Evolutionary conservation across 148 eudicot genomes (phyloP).

Genomic region (Gaultheria prostrata): DNA sequence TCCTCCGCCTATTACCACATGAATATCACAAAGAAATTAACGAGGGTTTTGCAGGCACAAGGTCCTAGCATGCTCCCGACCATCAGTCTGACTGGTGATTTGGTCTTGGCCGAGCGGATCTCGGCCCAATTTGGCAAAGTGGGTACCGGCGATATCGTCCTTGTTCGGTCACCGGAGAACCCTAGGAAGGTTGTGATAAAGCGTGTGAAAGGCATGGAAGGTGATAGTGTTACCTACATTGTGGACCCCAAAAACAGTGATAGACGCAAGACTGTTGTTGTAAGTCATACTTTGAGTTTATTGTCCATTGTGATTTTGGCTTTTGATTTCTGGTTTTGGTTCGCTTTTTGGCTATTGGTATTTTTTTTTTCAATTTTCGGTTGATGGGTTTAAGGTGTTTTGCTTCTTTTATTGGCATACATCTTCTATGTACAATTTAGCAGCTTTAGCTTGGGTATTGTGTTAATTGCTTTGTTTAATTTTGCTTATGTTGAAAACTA

Average conservation of each 20-base stretch:
- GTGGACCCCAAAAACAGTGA: constrained; percentile 38
- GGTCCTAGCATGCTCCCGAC: constrained; percentile 96
- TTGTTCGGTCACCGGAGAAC: constrained; percentile 55
- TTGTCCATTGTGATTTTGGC: not conserved
- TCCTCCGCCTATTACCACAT: not conserved
- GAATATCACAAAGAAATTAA: not conserved
- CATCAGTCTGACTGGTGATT: constrained; percentile 53
- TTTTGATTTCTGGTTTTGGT: not conserved
- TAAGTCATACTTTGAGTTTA: constrained; percentile 22
- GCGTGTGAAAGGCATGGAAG: constrained; percentile 67
- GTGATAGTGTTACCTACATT: constrained; percentile 56
- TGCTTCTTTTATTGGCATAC: not conserved
- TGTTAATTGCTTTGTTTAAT: not conserved
- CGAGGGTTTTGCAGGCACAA: constrained; percentile 45
- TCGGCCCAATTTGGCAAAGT: constrained; percentile 55
- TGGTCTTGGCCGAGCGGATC: constrained; percentile 53
- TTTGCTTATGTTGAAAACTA: not conserved
- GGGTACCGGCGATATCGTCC: constrained; percentile 58
- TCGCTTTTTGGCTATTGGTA: too few relatives aligned
- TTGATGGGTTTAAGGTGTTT: not conserved
- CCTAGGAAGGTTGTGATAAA: constrained; percentile 59
- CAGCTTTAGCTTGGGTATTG: not conserved
- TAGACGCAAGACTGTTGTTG: constrained; percentile 42
- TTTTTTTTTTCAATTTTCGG: too few relatives aligned
- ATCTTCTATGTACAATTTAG: too few relatives aligned